Evolutionary conservation across 495 filamentous ascomycete genomes (phyloP), one percentile per base, ranked within the genome.

Genomic region (Thermothielavioides terrestris): DNA sequence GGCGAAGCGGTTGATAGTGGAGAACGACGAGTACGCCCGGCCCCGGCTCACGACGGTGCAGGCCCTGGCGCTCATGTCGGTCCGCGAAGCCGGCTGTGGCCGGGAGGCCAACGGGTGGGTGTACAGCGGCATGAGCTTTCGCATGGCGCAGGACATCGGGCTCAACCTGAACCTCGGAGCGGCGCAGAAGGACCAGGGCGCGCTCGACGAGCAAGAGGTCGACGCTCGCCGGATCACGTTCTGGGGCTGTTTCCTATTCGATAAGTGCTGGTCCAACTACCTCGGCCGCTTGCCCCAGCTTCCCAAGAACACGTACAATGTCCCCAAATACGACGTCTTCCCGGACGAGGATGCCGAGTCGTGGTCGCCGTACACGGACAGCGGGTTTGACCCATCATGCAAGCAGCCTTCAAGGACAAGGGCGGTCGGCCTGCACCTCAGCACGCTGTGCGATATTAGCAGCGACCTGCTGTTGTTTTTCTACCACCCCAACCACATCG

Each of bases 261-360:
- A 98, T 70, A 96, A 96, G 80, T 94, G 88, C 68, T 97, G 94
- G 94, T 95, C 89, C 22, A 97, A 96, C 66, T 98, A 98, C 55
- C 82, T 97, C 25, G 92, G 92, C 36, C 84, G 92, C 31, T 76
- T 95, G 54, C 92, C 92, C 11, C 94, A 97, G 60, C 69, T 96
- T 20, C 82, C 86, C 2, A 81, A 77, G 11, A 78, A 79, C 23
- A 87, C 83, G 25, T 81, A 88, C 44, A 94, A 82, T 17, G 84
- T 88, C 9, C 87, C 87, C 1, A 94, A 92, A 60, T 85, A 86
- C 48, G 91, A 96, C 53, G 88, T 97, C 15, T 88, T 97, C 58
- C 92, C 91, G 0, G 72, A 75, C 45, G 92, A 98, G 61, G 92
- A 98, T 56, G 77, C 85, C 11, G 85, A 86, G 57, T 63, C 72